Conservation (phyloP, 345 rosid genomes). For the Gossypium bickii region DNA sequence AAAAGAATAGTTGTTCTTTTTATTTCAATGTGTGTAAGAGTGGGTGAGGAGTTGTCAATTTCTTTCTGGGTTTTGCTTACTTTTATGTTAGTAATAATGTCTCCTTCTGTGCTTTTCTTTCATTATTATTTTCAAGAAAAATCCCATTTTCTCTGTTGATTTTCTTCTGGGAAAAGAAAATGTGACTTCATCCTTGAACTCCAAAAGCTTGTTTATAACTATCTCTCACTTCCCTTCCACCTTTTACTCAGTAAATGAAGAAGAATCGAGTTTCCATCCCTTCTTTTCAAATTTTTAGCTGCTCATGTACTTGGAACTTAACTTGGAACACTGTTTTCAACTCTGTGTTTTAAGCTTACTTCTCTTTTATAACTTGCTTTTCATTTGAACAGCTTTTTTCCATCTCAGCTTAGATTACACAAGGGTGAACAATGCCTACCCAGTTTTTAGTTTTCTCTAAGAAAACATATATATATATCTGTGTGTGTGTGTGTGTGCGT, state of each 20-base stretch:
- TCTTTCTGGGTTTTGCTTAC: conserved; percentile 8
- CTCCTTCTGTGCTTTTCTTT: neutral
- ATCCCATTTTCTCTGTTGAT: neutral
- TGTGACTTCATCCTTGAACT: neutral
- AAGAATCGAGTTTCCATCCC: too few relatives aligned
- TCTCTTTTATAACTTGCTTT: neutral
- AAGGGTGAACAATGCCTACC: neutral
- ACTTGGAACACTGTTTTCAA: neutral
- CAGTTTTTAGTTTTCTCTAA: neutral
- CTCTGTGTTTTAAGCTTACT: neutral
- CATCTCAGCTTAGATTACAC: too few relatives aligned
- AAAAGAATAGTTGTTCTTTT: neutral
- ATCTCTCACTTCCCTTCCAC: neutral
- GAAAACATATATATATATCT: neutral
- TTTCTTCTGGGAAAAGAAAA: conserved; percentile 13
- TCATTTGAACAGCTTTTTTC: too few relatives aligned
- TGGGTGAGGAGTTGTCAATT: conserved; percentile 10
- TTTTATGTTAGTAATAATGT: conserved; percentile 2
- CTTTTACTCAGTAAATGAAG: neutral
- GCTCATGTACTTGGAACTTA: neutral
- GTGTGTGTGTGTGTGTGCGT: neutral
- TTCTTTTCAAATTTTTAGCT: neutral
- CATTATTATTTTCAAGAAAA: neutral
- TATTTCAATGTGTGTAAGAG: neutral
- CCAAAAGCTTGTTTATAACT: neutral